phyloP scores from a whole-genome alignment of 2,329 filamentous ascomycete genomes.

The Sclerotinia trifoliorum region DNA sequence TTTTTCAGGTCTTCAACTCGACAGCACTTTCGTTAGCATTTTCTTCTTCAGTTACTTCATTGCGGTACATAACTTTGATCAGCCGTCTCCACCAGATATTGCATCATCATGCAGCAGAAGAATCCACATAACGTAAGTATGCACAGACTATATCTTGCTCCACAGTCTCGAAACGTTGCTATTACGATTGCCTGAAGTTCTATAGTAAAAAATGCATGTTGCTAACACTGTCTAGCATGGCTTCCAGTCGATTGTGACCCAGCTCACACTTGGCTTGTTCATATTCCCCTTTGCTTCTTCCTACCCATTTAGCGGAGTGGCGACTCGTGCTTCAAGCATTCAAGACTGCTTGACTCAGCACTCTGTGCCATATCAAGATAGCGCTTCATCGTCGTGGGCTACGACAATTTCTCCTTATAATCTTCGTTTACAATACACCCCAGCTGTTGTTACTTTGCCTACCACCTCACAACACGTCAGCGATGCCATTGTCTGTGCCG shows the following conservation, averaged over 20 bases:
- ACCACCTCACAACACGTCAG: slow-evolving; percentile 42
- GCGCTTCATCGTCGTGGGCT: slow-evolving; percentile 27
- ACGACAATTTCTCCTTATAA: slow-evolving; percentile 30
- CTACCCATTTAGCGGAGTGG: background rate
- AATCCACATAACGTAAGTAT: slow-evolving; percentile 12
- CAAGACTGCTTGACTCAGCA: slow-evolving; percentile 25
- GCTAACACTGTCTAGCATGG: slow-evolving; percentile 13
- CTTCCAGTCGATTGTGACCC: background rate
- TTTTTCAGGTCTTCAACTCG: background rate
- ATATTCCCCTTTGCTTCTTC: slow-evolving; percentile 3
- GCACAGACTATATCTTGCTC: background rate
- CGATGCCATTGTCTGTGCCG: slow-evolving; percentile 49
- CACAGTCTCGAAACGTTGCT: background rate
- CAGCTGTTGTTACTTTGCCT: slow-evolving; percentile 32
- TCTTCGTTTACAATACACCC: slow-evolving; percentile 30
- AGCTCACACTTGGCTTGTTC: slow-evolving; percentile 5
- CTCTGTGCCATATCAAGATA: slow-evolving; percentile 25
- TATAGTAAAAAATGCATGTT: background rate
- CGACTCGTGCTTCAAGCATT: slow-evolving; percentile 15
- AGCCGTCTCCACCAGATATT: background rate
- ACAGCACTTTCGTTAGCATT: background rate
- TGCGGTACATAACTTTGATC: background rate
- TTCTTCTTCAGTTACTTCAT: no score
- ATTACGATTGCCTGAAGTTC: background rate
- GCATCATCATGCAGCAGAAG: slow-evolving; percentile 6